Base-by-base conservation (phyloP, 768 basidiomycete species). In the Suillus weaverae region DNA sequence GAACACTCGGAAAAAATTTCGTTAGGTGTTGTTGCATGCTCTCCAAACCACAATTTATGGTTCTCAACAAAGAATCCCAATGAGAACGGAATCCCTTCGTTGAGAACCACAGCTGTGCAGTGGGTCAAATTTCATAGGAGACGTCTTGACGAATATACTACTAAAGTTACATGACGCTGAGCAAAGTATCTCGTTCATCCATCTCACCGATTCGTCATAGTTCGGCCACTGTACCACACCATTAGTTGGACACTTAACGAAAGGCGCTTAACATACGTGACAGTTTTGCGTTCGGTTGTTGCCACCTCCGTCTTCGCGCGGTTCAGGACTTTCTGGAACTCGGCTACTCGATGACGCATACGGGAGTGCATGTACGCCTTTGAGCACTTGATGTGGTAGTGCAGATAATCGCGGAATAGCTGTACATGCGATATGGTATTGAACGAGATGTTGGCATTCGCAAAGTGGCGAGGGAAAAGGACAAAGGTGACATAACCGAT, bases 321-420 rank as follows among this genome's bases (percentile, higher is more conserved):
- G 74, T 99, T 99, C 72, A 99, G 78, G 60, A 99, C 89, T 77
- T 95, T 95, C 79, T 94, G 92, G 83, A 99, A 99, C 77, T 97
- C 94, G 1, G 91, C 86, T 14, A 97, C 97, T 11, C 97, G 88
- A 70, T 90, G 84, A 66, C 97, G 84, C 95, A 99, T 96, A 53
- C 97, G 84, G 3, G 94, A 96, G 78, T 99, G 97, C 94, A 99
- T 97, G 79, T 99, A 99, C 0, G 97, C 97, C 77, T 98, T 98
- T 61, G 91, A 95, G 75, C 95, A 96, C 72, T 97, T 99, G 85
- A 99, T 97, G 74, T 99, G 97, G 78, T 99, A 99, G 79, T 99
- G 97, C n/a, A 99, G 83, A 74, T 98, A 98, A 77, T 98, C 95
- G 63, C 97, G 87, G 90, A 99, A 99, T 32, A 97, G 82, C 75